phyloP scores from a whole-genome alignment of 2,329 filamentous ascomycete species.

The Ampelomyces quisqualis region DNA sequence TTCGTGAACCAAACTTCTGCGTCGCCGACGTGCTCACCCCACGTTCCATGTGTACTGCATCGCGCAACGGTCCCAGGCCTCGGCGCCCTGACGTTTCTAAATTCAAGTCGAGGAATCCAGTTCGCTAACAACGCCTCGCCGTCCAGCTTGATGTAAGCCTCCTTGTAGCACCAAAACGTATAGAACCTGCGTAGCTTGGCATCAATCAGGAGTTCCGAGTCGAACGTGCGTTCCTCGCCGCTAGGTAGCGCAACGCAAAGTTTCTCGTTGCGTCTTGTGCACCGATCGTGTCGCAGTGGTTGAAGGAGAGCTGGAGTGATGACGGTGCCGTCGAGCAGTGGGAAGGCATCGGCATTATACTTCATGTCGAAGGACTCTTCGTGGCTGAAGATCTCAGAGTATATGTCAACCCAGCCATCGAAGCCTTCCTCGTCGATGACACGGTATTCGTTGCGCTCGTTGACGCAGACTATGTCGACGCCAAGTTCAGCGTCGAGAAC shows the following conservation, averaged over 20 bases:
- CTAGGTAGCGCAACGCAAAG: conserved; percentile 42
- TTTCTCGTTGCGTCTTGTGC: conserved; percentile 41
- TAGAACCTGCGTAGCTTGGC: conserved; percentile 71
- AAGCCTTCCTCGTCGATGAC: conserved; percentile 64
- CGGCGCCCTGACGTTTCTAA: conserved; percentile 60
- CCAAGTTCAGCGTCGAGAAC: conserved; percentile 57
- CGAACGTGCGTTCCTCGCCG: conserved; percentile 42
- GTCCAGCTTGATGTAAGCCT: conserved; percentile 81
- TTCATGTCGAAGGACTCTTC: conserved; percentile 65
- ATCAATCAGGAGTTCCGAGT: conserved; percentile 55
- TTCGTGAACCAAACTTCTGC: conserved; percentile 53
- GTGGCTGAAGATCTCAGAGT: conserved; percentile 67
- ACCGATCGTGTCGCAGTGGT: conserved; percentile 47
- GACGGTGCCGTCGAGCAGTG: conserved; percentile 48
- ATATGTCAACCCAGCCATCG: conserved; percentile 67
- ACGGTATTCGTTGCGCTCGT: conserved; percentile 66
- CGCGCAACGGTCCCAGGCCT: conserved; percentile 45
- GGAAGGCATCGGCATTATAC: conserved; percentile 49
- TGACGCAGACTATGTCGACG: conserved; percentile 73
- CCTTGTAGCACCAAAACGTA: conserved; percentile 74
- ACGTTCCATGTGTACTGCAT: conserved; percentile 48
- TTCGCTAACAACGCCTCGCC: conserved; percentile 73
- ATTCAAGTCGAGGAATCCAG: conserved; percentile 72
- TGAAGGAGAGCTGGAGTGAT: conserved; percentile 43
- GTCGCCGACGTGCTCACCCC: conserved; percentile 51